phyloP scores from a whole-genome alignment of 148 eudicot species.

The Rhododendron griersonianum region DNA sequence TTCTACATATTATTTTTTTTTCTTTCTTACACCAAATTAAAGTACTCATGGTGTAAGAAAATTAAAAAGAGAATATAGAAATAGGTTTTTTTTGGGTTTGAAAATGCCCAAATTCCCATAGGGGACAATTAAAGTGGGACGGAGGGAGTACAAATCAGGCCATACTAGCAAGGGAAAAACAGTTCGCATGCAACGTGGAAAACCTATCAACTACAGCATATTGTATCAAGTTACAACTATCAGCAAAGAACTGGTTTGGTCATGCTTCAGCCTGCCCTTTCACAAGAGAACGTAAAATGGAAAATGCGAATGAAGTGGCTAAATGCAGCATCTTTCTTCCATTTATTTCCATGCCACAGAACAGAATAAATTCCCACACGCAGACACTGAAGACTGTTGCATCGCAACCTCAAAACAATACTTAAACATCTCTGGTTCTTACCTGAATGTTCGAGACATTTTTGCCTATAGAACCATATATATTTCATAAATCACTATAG shows the following conservation, averaged over 20 bases:
- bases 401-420: background rate
- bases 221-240: background rate
- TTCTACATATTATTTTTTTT: no score
- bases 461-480: background rate
- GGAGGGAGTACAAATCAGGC: background rate
- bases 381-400: background rate
- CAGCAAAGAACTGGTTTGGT: background rate
- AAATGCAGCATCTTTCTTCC: background rate
- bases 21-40: no score
- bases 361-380: background rate
- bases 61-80: no score
- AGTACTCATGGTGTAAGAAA: no score
- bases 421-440: background rate
- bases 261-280: background rate
- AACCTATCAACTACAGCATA: background rate
- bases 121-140: no score
- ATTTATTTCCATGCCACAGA: background rate
- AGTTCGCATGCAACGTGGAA: background rate
- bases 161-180: slow-evolving; percentile 1
- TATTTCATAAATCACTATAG: background rate
- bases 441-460: background rate
- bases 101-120: no score
- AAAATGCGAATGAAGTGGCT: background rate
- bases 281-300: background rate
- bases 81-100: no score